Percentiles rank a stretch among this genome's conserved stretches.
Conservation (phyloP, 2,329 filamentous ascomycete species). For the Talaromyces amestolkiae region DNA sequence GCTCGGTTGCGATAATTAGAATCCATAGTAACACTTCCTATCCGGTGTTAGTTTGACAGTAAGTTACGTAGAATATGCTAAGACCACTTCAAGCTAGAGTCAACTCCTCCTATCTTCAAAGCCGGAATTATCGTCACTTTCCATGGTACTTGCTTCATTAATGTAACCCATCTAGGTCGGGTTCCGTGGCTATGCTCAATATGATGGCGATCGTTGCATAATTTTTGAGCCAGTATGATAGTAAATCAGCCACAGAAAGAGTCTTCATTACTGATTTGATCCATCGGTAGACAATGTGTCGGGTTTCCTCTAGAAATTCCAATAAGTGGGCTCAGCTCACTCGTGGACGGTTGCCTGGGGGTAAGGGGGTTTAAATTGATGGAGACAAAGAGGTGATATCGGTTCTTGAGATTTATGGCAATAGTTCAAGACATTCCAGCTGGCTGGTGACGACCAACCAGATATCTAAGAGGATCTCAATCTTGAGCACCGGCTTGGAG, state of each 20-base stretch:
- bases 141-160: constrained; percentile 7
- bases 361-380: not conserved
- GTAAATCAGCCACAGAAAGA: not conserved
- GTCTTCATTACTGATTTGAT: not conserved
- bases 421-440: not conserved
- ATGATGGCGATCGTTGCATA: not conserved
- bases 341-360: constrained; percentile 1
- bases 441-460: not conserved
- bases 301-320: not conserved
- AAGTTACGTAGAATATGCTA: not conserved
- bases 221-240: not conserved
- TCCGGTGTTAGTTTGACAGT: not conserved
- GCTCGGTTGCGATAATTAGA: not conserved
- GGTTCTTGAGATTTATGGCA: not conserved
- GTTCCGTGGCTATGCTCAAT: constrained; percentile 1
- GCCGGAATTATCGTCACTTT: constrained; percentile 3
- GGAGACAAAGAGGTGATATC: not conserved
- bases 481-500: not conserved
- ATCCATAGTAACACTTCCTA: not conserved
- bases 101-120: not conserved
- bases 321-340: not conserved
- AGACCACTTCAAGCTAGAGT: not conserved
- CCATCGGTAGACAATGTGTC: not conserved
- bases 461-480: not conserved
- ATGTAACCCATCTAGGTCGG: not conserved